A percentile compares a stretch with the other conserved stretches of the same genome.
These are phyloP conservation scores for Rhynchospora breviuscula DNA, from an alignment of 176 grass and related monocot genomes.

Conservation along the genomic window DNA sequence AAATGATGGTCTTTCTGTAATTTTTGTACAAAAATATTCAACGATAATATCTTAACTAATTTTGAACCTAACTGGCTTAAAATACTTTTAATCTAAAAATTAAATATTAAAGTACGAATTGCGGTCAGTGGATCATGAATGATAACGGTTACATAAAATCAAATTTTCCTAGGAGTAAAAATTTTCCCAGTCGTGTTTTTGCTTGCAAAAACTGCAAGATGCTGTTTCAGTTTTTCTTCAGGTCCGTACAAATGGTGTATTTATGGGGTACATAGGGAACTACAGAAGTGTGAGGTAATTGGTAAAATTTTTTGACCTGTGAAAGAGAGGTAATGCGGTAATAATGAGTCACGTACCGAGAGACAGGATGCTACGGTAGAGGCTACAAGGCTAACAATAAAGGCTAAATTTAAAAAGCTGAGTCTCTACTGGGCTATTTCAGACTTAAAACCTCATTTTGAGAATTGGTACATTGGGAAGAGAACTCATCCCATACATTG, in stretches of 20 bases:
- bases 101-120: background rate
- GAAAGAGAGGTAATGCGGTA: background rate
- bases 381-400: background rate
- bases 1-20: no score
- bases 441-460: background rate
- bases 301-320: background rate
- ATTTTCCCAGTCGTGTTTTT: background rate
- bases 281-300: conserved; percentile 11
- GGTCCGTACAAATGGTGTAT: background rate
- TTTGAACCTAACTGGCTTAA: no score
- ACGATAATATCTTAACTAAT: no score
- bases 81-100: no score
- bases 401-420: background rate
- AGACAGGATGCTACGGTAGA: background rate
- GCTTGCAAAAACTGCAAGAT: background rate
- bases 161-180: background rate
- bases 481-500: background rate
- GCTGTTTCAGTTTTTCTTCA: background rate
- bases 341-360: background rate
- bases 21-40: no score
- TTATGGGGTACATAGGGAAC: conserved; percentile 10
- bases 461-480: background rate
- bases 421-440: background rate
- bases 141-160: no score
- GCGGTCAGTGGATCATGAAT: background rate